These are phyloP conservation scores for Aspergillus spinulosporus DNA, from an alignment of 2,329 filamentous ascomycete species.

Conservation along the genomic window DNA sequence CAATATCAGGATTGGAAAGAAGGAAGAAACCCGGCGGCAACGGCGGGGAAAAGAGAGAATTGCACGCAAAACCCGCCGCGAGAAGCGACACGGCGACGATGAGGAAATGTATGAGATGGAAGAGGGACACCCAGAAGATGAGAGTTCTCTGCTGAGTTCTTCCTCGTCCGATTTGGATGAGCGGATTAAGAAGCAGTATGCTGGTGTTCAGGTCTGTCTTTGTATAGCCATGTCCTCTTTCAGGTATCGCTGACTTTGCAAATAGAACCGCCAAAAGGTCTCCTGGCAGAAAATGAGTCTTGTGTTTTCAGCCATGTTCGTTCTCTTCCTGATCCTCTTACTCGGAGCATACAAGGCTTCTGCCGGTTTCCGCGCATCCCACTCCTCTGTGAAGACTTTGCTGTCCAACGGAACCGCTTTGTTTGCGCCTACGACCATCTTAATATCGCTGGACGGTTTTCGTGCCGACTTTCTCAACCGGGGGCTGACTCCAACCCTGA, in stretches of 20 bases:
- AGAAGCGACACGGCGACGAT: conserved; percentile 63
- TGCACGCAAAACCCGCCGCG: conserved; percentile 49
- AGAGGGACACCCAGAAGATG: conserved; percentile 60
- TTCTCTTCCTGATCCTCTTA: conserved; percentile 57
- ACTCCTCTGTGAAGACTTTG: conserved; percentile 23
- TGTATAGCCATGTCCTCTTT: neutral
- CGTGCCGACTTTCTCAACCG: conserved; percentile 88
- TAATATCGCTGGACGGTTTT: conserved; percentile 94
- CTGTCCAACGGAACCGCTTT: conserved; percentile 80
- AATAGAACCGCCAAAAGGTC: conserved; percentile 23
- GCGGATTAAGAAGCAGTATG: conserved; percentile 33
- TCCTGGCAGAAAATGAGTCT: conserved; percentile 40
- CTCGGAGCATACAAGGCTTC: conserved; percentile 60
- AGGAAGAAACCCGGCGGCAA: conserved; percentile 51
- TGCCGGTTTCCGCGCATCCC: conserved; percentile 32
- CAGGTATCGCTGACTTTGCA: neutral
- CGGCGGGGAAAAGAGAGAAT: conserved; percentile 49
- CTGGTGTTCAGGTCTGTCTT: conserved; percentile 30
- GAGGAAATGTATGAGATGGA: conserved; percentile 86
- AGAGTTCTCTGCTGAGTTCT: conserved; percentile 16
- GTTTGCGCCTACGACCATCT: conserved; percentile 87
- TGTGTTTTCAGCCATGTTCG: conserved; percentile 48
- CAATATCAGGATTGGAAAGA: conserved; percentile 52
- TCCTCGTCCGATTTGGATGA: conserved; percentile 53
- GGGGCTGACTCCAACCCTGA: conserved; percentile 78